These are phyloP conservation scores for Cutaneotrichosporon sp. DNA, from an alignment of 1,284 basidiomycete genomes.

Conservation along the genomic window DNA sequence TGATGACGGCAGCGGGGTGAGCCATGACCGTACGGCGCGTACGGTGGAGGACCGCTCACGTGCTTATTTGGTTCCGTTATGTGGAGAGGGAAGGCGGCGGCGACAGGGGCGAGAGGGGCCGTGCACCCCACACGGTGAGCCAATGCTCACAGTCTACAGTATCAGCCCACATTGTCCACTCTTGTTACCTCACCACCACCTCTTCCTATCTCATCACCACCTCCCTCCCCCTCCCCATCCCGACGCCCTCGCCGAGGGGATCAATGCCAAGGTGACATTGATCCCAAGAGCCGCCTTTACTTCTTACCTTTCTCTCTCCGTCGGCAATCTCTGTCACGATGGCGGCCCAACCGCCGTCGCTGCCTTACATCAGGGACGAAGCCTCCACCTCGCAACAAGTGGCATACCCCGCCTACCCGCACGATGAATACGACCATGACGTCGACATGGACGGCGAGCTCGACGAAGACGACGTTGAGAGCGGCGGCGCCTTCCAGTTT, in stretches of 20 bases:
- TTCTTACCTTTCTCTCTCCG: neutral
- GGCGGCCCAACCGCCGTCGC: constrained; percentile 26
- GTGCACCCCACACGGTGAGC: too few species aligned
- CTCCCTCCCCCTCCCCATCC: neutral
- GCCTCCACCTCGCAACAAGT: constrained; percentile 43
- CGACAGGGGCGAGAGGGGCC: too few species aligned
- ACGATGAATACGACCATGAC: constrained; percentile 24
- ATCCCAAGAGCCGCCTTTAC: neutral
- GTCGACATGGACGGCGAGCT: constrained; percentile 26
- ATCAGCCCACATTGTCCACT: neutral
- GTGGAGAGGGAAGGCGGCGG: neutral
- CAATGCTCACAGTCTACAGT: too few species aligned
- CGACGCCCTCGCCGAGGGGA: neutral
- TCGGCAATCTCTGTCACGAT: neutral
- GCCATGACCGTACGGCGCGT: neutral
- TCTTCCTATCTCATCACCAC: neutral
- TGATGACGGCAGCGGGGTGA: neutral
- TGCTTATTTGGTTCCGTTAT: neutral
- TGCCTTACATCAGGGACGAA: constrained; percentile 44
- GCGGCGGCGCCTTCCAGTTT: constrained; percentile 39
- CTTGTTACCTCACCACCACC: neutral
- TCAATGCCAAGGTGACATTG: neutral
- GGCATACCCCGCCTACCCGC: constrained; percentile 31
- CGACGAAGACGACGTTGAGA: constrained; percentile 21
- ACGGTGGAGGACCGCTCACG: too few species aligned